Evolutionary conservation across 176 grass and related monocot species (phyloP), one percentile per base, ranked within the genome.

Genomic region (Oryza punctata): DNA sequence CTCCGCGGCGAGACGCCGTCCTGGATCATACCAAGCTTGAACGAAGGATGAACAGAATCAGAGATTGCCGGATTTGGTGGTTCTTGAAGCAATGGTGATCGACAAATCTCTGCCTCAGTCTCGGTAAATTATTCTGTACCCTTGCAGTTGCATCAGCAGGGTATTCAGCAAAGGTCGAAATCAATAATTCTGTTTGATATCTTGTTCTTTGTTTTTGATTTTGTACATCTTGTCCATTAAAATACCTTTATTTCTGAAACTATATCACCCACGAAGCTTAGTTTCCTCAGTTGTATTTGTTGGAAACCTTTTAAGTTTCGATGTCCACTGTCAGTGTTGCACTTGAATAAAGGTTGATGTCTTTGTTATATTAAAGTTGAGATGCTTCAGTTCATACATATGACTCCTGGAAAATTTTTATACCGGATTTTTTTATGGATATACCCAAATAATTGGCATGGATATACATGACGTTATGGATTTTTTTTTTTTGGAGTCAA

Each of bases 1-100:
- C 71, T 27, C 38, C 84, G 88, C 16, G 29, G 84, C 0, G 79
- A 67, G 75, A 19, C 18, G 47, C 75, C 80, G 5, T 87, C 88
- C 1, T 90, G 88, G 84, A 87, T 83, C 80, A 63, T 87, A 79
- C 80, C 84, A 3, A 83, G 47, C 63, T 69, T 90, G 69, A 30
- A 69, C 13, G 38, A 79, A 47, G 63, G 69, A 49, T 83, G 68
- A 86, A 85, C 15, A 9, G 64, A 60, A 9, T 76, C 24, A 60
- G 43, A 35, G 25, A 18, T 72, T 19, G 26, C 47, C 21, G 6
- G 19, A 18, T 72, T 72, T 14, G 26, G 60, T 29, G 8, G 10
- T 82, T 78, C 19, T 44, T 82, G 44, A 47, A 38, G 1, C 5
- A 28, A 78, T 40, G 25, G 21, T 46, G 13, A 47, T 38, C 37